Conservation (phyloP, 1,284 basidiomycete species). For the Coniophora puteana region DNA sequence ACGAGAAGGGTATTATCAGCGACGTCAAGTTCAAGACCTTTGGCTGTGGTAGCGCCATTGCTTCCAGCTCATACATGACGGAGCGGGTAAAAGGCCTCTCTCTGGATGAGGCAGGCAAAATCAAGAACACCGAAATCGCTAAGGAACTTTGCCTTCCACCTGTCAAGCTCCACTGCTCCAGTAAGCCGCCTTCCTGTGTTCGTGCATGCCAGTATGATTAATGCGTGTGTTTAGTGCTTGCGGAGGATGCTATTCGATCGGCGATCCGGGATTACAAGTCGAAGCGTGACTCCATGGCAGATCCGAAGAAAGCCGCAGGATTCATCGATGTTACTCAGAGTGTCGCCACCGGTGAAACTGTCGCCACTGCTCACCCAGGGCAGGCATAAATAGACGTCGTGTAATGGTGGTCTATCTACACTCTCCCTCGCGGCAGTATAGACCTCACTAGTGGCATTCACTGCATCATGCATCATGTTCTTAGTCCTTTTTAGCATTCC, state of each 20-base stretch:
- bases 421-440: slow-evolving; percentile 1
- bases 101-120: slow-evolving; percentile 91
- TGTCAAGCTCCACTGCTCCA: slow-evolving; percentile 91
- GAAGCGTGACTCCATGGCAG: slow-evolving; percentile 60
- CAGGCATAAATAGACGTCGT: slow-evolving; percentile 15
- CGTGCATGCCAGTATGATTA: slow-evolving; percentile 14
- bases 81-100: slow-evolving; percentile 96
- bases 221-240: slow-evolving; percentile 64
- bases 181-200: slow-evolving; percentile 40
- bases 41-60: slow-evolving; percentile 96
- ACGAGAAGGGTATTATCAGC: slow-evolving; percentile 91
- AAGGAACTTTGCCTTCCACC: slow-evolving; percentile 95
- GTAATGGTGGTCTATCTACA: slow-evolving; percentile 2
- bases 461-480: slow-evolving; percentile 6
- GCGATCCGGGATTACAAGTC: slow-evolving; percentile 90
- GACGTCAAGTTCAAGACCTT: slow-evolving; percentile 99
- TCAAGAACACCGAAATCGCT: slow-evolving; percentile 99
- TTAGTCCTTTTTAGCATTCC: slow-evolving; percentile 12
- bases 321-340: slow-evolving; percentile 79
- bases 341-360: slow-evolving; percentile 61
- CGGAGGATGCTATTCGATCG: slow-evolving; percentile 96
- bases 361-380: slow-evolving; percentile 59
- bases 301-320: slow-evolving; percentile 50
- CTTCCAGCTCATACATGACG: slow-evolving; percentile 96
- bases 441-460: slow-evolving; percentile 3